A percentile compares a stretch with the other conserved stretches of the same genome.
Evolutionary conservation across 768 basidiomycete species (phyloP).

Genomic region (Mycena chlorophos): DNA sequence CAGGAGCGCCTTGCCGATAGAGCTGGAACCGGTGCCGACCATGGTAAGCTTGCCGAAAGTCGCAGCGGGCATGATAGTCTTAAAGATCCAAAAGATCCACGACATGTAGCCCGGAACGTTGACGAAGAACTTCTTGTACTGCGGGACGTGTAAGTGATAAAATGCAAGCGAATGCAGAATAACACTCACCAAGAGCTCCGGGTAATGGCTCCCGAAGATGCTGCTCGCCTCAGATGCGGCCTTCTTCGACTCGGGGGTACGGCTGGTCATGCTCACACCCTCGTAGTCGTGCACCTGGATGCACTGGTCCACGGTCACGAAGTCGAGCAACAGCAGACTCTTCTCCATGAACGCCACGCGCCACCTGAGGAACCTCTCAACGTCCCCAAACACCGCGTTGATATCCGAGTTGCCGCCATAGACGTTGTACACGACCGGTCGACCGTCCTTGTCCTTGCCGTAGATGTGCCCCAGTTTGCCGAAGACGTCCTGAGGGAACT

Average conservation of each 20-base stretch:
- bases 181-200: constrained; percentile 66
- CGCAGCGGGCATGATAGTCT: constrained; percentile 64
- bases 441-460: constrained; percentile 70
- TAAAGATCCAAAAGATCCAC: constrained; percentile 87
- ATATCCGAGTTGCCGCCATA: constrained; percentile 72
- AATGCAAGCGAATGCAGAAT: not conserved
- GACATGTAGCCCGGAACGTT: constrained; percentile 75
- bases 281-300: constrained; percentile 81
- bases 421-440: constrained; percentile 78
- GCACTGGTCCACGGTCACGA: constrained; percentile 69
- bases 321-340: constrained; percentile 63
- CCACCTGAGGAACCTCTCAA: constrained; percentile 78
- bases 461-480: constrained; percentile 62
- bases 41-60: constrained; percentile 84
- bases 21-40: constrained; percentile 62
- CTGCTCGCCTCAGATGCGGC: constrained; percentile 73
- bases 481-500: constrained; percentile 63
- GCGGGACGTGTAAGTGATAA: constrained; percentile 2
- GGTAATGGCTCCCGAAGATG: constrained; percentile 78
- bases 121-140: constrained; percentile 79
- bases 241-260: constrained; percentile 73
- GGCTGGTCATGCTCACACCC: constrained; percentile 63
- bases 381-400: constrained; percentile 73
- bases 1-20: constrained; percentile 61
- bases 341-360: constrained; percentile 77